These are phyloP conservation scores for Abelmoschus esculentus DNA, from an alignment of 345 rosid genomes.

Conservation along the genomic window DNA sequence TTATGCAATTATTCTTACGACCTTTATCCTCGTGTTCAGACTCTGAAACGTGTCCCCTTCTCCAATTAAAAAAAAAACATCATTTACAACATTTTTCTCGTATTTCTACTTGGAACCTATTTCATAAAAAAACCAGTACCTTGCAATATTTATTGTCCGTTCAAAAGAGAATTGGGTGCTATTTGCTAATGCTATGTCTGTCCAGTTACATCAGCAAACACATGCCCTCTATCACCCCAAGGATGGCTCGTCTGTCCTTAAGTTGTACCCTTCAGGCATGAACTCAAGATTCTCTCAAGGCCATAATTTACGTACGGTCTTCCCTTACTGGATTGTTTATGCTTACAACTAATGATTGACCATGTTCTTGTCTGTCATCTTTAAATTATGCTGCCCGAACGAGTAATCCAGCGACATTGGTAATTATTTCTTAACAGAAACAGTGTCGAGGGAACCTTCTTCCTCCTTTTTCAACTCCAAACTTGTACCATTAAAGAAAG, in stretches of 20 bases:
- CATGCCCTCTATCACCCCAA: not conserved
- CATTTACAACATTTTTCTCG: too few species aligned
- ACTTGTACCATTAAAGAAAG: not conserved
- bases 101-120: too few species aligned
- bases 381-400: not conserved
- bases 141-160: not conserved
- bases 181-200: not conserved
- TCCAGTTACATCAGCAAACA: not conserved
- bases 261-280: not conserved
- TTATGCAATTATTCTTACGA: too few species aligned
- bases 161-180: not conserved
- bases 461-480: not conserved
- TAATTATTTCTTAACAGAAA: not conserved
- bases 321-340: not conserved
- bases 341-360: not conserved
- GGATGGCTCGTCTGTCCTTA: constrained; percentile 2
- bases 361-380: not conserved
- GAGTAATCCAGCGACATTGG: not conserved
- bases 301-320: not conserved
- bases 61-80: too few species aligned
- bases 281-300: not conserved
- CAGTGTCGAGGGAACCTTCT: not conserved
- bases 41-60: too few species aligned
- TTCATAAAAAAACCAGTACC: not conserved
- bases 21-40: too few species aligned